A percentile compares a stretch with the other conserved stretches of the same genome.
phyloP scores from a whole-genome alignment of 2,329 filamentous ascomycete species.

The Aureobasidium namibiae region DNA sequence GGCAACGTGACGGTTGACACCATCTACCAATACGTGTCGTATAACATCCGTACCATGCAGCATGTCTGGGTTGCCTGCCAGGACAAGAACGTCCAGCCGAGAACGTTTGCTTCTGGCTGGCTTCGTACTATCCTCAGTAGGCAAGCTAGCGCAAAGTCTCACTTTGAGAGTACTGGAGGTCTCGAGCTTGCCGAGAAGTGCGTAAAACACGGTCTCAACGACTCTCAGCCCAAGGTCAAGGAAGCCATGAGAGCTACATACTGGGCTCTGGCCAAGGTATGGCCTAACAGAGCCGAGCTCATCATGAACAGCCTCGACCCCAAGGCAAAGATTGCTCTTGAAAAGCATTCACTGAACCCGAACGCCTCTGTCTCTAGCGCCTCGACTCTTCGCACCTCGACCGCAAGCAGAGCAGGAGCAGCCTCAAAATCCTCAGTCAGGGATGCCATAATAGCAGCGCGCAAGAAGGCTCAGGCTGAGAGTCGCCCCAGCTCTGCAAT shows the following conservation, averaged over 20 bases:
- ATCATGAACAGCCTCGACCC: constrained; percentile 72
- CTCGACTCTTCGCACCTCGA: constrained; percentile 32
- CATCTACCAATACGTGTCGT: constrained; percentile 71
- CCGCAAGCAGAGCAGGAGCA: constrained; percentile 28
- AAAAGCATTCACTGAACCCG: constrained; percentile 77
- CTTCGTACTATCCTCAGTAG: constrained; percentile 72
- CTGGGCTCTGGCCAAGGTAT: constrained; percentile 72
- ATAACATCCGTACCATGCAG: constrained; percentile 72
- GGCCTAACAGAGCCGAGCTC: constrained; percentile 71
- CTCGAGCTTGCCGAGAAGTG: constrained; percentile 79
- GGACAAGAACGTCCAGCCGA: constrained; percentile 88
- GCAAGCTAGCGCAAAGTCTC: constrained; percentile 67
- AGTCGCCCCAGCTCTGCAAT: constrained; percentile 49
- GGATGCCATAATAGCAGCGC: constrained; percentile 66
- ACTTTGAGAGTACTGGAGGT: constrained; percentile 77
- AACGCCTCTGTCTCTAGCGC: constrained; percentile 46
- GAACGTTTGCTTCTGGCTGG: constrained; percentile 73
- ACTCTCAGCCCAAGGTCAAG: constrained; percentile 83
- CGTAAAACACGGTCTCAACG: constrained; percentile 78
- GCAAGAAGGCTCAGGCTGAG: constrained; percentile 58
- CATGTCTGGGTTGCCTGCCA: constrained; percentile 75
- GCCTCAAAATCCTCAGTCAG: constrained; percentile 56
- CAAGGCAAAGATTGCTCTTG: constrained; percentile 70
- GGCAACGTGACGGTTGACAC: constrained; percentile 74
- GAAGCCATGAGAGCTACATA: constrained; percentile 79